Evolutionary conservation across 2,329 filamentous ascomycete genomes (phyloP).

Genomic region (Colletotrichum ledebouriae): DNA sequence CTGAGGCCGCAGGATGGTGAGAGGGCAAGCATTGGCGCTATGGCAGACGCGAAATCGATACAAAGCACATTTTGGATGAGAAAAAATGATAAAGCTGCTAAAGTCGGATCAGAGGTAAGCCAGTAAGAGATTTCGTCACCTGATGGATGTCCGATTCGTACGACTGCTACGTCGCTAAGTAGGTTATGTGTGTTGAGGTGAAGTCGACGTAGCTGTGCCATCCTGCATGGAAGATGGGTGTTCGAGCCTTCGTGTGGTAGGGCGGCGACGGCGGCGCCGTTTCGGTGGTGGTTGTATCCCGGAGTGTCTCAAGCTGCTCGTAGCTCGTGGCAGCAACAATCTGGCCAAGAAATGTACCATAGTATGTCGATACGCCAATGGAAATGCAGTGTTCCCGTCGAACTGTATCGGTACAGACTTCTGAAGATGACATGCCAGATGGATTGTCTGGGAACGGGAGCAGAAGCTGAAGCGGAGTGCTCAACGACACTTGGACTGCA

Average conservation of each 20-base stretch:
- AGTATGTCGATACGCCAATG: neutral
- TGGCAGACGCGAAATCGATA: neutral
- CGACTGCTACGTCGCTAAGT: conserved; percentile 13
- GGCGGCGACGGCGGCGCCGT: neutral
- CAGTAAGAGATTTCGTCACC: neutral
- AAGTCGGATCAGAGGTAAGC: no score
- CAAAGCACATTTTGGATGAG: neutral
- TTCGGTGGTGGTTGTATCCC: neutral
- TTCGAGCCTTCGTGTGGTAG: neutral
- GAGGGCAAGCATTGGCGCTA: no score
- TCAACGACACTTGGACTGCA: neutral
- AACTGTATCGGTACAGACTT: neutral
- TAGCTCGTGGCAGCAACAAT: no score
- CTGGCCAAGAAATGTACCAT: no score
- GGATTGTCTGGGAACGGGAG: conserved; percentile 8
- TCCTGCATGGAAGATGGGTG: neutral
- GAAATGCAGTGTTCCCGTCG: neutral
- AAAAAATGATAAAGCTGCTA: no score
- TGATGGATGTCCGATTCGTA: conserved; percentile 8
- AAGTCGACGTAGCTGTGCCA: conserved; percentile 7
- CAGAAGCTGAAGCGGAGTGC: neutral
- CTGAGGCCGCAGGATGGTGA: conserved; percentile 1
- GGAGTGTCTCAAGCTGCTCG: no score
- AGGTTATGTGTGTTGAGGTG: neutral
- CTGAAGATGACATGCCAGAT: conserved; percentile 17